Evolutionary conservation across 2,329 filamentous ascomycete species (phyloP).

Genomic region (Talaromyces atroroseus): DNA sequence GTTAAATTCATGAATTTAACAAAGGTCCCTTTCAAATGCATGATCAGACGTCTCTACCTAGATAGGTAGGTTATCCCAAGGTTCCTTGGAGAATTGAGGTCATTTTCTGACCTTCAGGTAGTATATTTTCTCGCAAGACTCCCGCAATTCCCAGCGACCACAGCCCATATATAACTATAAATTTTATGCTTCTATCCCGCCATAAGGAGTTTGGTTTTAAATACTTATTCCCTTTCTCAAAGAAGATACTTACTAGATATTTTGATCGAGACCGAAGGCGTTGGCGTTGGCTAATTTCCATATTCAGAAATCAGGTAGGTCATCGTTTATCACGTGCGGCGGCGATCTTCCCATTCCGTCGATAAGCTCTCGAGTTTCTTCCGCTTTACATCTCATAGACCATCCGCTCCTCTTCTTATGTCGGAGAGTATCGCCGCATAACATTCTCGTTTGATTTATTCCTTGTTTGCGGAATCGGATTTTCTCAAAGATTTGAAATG

Average conservation of each 20-base stretch:
- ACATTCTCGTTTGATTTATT: neutral
- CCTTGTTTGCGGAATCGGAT: neutral
- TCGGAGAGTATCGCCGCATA: slow-evolving; percentile 9
- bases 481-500: slow-evolving; percentile 5
- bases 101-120: neutral
- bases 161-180: neutral
- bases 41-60: neutral
- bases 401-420: slow-evolving; percentile 9
- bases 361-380: slow-evolving; percentile 13
- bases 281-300: neutral
- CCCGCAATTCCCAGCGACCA: neutral
- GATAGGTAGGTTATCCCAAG: neutral
- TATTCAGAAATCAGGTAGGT: neutral
- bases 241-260: neutral
- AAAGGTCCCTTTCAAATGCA: neutral
- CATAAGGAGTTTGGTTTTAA: neutral
- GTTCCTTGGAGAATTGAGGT: too few species aligned
- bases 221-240: neutral
- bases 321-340: slow-evolving; percentile 26
- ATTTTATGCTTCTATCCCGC: neutral
- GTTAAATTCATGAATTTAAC: neutral
- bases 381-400: slow-evolving; percentile 12
- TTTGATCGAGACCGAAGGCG: neutral
- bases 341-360: slow-evolving; percentile 22
- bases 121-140: neutral